Evolutionary conservation across 2,329 filamentous ascomycete genomes (phyloP).

Genomic region (Colletotrichum truncatum): DNA sequence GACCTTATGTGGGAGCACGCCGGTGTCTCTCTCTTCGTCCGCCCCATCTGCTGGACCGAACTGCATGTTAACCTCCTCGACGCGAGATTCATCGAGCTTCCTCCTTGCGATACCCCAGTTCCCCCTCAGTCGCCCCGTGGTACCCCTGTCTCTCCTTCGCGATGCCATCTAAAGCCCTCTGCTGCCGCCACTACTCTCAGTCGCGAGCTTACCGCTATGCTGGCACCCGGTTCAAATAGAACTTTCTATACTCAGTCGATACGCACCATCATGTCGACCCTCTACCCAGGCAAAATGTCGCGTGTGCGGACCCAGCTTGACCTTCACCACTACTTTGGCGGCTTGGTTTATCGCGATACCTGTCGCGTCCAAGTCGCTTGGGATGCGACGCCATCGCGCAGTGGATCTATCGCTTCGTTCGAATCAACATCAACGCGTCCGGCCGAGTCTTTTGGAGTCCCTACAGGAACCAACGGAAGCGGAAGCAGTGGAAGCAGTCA

Average conservation of each 20-base stretch:
- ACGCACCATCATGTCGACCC: constrained; percentile 51
- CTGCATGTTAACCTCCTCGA: constrained; percentile 57
- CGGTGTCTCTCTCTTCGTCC: constrained; percentile 57
- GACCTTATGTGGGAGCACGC: constrained; percentile 60
- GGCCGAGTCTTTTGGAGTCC: constrained; percentile 39
- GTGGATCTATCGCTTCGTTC: constrained; percentile 38
- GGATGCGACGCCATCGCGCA: constrained; percentile 44
- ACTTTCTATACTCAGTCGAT: constrained; percentile 51
- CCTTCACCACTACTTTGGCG: constrained; percentile 60
- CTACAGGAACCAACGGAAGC: background rate
- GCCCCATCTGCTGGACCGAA: constrained; percentile 66
- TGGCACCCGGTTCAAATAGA: constrained; percentile 44
- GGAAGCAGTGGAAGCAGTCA: background rate
- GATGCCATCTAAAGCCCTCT: constrained; percentile 49
- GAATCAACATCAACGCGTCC: constrained; percentile 47
- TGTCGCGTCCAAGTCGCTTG: constrained; percentile 61
- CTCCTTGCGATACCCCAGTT: constrained; percentile 50
- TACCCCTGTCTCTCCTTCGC: constrained; percentile 45
- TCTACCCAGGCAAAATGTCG: constrained; percentile 51
- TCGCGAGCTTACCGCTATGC: constrained; percentile 52
- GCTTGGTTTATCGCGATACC: constrained; percentile 51
- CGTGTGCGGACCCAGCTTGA: constrained; percentile 39
- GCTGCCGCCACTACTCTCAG: constrained; percentile 52
- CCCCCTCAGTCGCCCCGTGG: constrained; percentile 40
- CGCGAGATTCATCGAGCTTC: constrained; percentile 53